Conservation (phyloP, 1,139 yeast species). For the Saccharomyces pastorianus region DNA sequence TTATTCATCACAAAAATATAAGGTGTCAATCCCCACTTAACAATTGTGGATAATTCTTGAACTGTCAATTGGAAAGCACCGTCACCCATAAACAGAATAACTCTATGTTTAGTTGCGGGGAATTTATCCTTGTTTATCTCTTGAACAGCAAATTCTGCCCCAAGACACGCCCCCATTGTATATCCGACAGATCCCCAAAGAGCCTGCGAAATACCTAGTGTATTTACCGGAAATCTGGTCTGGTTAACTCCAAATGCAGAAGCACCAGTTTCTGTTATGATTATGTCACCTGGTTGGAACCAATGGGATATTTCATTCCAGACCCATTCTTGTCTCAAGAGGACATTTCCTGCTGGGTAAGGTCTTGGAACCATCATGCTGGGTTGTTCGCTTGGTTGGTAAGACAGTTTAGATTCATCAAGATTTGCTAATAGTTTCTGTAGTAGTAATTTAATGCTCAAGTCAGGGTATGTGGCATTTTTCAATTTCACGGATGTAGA, state of each 20-base stretch:
- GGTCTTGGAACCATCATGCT: constrained; percentile 31
- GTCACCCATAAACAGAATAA: constrained; percentile 76
- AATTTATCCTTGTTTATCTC: constrained; percentile 43
- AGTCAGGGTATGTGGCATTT: constrained; percentile 63
- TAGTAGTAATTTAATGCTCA: constrained; percentile 61
- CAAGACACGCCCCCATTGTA: constrained; percentile 75
- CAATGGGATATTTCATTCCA: constrained; percentile 73
- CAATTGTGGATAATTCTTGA: constrained; percentile 76
- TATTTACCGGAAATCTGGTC: constrained; percentile 62
- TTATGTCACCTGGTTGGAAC: constrained; percentile 68
- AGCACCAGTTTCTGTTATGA: constrained; percentile 82
- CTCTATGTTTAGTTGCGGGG: constrained; percentile 42
- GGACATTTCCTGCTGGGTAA: constrained; percentile 30
- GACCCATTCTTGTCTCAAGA: constrained; percentile 67
- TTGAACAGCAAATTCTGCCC: constrained; percentile 73
- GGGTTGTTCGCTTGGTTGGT: constrained; percentile 20
- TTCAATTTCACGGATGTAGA: constrained; percentile 68
- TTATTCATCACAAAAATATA: constrained; percentile 76
- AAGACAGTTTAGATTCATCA: constrained; percentile 32
- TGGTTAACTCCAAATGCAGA: constrained; percentile 80
- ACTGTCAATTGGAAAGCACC: constrained; percentile 84
- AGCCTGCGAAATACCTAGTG: constrained; percentile 74
- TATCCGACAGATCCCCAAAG: constrained; percentile 87
- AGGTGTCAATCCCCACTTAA: constrained; percentile 68
- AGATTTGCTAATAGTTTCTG: constrained; percentile 37